Base-by-base conservation (phyloP, 331 rosid species). In the Stylosanthes scabra region DNA sequence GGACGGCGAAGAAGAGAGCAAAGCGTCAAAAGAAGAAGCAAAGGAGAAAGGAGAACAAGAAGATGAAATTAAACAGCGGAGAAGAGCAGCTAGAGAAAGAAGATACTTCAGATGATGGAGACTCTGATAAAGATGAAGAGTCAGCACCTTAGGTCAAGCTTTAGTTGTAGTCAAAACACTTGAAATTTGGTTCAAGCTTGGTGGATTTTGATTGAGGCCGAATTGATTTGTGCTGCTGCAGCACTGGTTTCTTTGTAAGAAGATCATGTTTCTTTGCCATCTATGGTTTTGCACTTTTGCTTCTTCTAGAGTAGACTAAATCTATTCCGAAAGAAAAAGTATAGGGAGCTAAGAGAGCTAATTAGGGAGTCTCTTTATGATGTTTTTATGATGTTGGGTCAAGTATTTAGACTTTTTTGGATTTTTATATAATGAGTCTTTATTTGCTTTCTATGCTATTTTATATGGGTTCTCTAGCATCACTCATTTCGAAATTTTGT, bases 11-110 rank as follows among this genome's bases (percentile, higher is more conserved):
- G 83, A 94, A 88, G 83, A 91, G 93, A 40, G 70, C 75, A 61
- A 94, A 90, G 74, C 92, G 96, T 10, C 97, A 94, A 80, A 94
- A 90, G 96, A 90, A 91, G 75, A 94, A 80, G 64, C 95, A 89
- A 76, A 91, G 78, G 77, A 91, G 81, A 79, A 89, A 80, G 68
- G 96, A 87, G 85, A 88, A 20, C 25, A 20, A 93, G 79, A 87
- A 81, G 90, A 78, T 70, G 63, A 83, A 83, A 74, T 9, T 70
- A 11, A 78, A 79, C 72, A 85, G 65, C 12, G 90, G 85, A 0
- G 93, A 70, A 72, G 93, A 75, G 37, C 79, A 75, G 9, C 86
- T 78, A 37, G 78, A 61, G 69, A 85, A 84, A 58, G 88, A 85
- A 67, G 96, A 73, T 59, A 77, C 97, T 25, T 90, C 96, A 2